Base-by-base conservation (phyloP, 345 rosid genomes). In the Barbarea vulgaris region DNA sequence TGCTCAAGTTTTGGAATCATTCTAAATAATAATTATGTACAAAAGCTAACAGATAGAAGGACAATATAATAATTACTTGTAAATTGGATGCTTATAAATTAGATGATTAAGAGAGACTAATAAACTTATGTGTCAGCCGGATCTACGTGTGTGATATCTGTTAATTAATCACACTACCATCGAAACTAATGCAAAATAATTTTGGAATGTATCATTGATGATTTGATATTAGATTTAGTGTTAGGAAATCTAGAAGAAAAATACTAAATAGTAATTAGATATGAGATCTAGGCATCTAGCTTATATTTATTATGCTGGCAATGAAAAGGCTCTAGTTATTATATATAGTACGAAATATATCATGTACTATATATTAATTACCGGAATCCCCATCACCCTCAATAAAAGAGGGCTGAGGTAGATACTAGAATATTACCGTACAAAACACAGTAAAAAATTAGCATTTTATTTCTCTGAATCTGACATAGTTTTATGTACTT, bases 1-100 rank as follows among this genome's bases (percentile, higher is more conserved):
- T 77, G 52, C 60, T 62, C 39, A 33, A 77, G 67, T 77, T 24
- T 64, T 63, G 72, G 76, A 77, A 56, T 70, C 46, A 46, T 70
- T 77, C 67, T 18, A 62, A 7, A 59, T 22, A 52, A 27, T 52
- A 58, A 36, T 60, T 60, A 22, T 39, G 46, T 7, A 51, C 50
- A 36, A 50, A 69, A 52, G 69, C 30, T 68, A 60, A 21, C 63
- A 60, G 37, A 37, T 34, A 19, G 51, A 74, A 58, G 59, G 68
- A 50, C 27, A 37, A 39, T 11, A 15, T 50, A 58, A 19, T 3
- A 19, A 1, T 12, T 47, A 12, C 37, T 74, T 41, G 17, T 63
- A 19, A 34, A 24, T 34, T 31, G 11, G 25, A 30, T 17, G 44
- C 3, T 28, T 28, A 5, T 30, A 30, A 52, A 28, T 6, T 7